Evolutionary conservation across 441 rosid species (phyloP).

Genomic region (Arabidopsis hybrid): DNA sequence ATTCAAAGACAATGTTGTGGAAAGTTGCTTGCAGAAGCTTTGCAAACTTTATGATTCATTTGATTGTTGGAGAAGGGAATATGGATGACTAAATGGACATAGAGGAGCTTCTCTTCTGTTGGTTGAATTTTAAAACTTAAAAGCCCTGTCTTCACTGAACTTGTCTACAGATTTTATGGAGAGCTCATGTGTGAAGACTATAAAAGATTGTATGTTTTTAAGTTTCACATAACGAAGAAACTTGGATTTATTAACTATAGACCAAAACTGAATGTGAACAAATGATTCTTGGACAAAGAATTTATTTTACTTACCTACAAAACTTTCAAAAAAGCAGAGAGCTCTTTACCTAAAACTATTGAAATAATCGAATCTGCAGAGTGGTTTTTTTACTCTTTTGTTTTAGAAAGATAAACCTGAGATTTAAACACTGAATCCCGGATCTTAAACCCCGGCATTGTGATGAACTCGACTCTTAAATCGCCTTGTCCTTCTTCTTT

Average conservation of each 20-base stretch:
- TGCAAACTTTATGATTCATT: slow-evolving; percentile 76
- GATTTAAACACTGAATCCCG: slow-evolving; percentile 53
- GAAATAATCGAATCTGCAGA: slow-evolving; percentile 12
- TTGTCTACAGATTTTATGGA: slow-evolving; percentile 76
- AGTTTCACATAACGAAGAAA: slow-evolving; percentile 13
- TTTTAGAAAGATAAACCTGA: slow-evolving; percentile 58
- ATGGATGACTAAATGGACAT: slow-evolving; percentile 64
- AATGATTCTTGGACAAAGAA: slow-evolving; percentile 6
- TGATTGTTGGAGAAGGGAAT: slow-evolving; percentile 79
- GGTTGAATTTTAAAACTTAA: slow-evolving; percentile 46
- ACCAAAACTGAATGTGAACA: slow-evolving; percentile 30
- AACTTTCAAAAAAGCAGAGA: slow-evolving; percentile 5
- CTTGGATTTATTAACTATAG: slow-evolving; percentile 17
- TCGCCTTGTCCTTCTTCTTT: slow-evolving; percentile 27
- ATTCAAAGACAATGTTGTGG: slow-evolving; percentile 49
- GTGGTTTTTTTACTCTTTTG: slow-evolving; percentile 13
- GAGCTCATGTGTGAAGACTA: slow-evolving; percentile 50
- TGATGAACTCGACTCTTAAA: slow-evolving; percentile 59
- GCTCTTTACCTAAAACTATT: slow-evolving; percentile 16
- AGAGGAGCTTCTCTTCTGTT: slow-evolving; percentile 78
- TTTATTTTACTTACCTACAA: not conserved
- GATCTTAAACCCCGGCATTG: slow-evolving; percentile 70
- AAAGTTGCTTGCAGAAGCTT: slow-evolving; percentile 80
- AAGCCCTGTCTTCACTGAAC: slow-evolving; percentile 66
- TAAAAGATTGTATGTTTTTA: slow-evolving; percentile 1